Evolutionary conservation across 208 protist genomes (phyloP).

Genomic region (Spongospora subterranea): DNA sequence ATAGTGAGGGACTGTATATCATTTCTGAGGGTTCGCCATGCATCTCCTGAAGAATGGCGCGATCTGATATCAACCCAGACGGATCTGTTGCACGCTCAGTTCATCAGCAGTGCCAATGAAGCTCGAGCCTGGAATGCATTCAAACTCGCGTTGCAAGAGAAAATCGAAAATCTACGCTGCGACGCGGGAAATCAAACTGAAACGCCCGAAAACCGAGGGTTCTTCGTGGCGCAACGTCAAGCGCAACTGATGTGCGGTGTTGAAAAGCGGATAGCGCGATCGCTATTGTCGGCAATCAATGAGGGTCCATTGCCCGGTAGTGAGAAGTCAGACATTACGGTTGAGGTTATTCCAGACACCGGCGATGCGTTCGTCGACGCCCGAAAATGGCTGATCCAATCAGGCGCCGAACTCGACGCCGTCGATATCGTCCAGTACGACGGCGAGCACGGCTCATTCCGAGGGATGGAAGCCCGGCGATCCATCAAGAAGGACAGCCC

Average conservation of each 20-base stretch:
- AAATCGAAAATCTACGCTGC: not conserved
- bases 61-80: not conserved
- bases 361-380: not conserved
- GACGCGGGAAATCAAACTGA: not conserved
- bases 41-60: not conserved
- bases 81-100: not conserved
- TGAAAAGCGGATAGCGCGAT: not conserved
- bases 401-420: not conserved
- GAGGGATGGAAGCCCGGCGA: not conserved
- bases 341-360: not conserved
- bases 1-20: too few relatives aligned
- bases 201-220: not conserved
- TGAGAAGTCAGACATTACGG: not conserved
- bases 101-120: not conserved
- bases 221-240: not conserved
- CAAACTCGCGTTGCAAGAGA: not conserved
- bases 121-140: not conserved
- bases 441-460: not conserved
- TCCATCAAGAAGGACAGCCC: not conserved
- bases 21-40: too few relatives aligned
- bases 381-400: not conserved
- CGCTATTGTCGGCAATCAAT: not conserved
- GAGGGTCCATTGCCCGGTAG: not conserved
- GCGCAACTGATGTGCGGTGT: not conserved
- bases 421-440: not conserved